phyloP scores from a whole-genome alignment of 257 asterid genomes.

The Lavandula angustifolia region DNA sequence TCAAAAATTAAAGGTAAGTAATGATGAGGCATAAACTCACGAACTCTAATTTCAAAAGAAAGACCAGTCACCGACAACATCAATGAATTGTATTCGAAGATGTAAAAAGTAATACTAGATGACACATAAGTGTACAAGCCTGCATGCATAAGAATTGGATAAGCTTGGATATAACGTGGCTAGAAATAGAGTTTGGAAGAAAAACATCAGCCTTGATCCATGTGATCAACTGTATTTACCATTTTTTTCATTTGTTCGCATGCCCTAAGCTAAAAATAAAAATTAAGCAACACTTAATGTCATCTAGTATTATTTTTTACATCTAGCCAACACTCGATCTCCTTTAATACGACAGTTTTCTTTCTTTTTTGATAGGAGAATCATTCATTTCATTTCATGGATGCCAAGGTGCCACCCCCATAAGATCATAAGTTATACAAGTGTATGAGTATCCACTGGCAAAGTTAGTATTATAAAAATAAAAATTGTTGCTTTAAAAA shows the following conservation, averaged over 20 bases:
- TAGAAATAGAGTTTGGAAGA: background rate
- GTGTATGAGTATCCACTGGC: background rate
- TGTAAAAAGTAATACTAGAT: background rate
- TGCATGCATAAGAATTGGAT: background rate
- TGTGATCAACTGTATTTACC: background rate
- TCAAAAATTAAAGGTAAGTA: background rate
- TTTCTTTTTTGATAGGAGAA: background rate
- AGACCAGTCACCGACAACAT: constrained; percentile 1
- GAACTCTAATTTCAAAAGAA: constrained; percentile 13
- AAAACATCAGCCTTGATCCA: background rate
- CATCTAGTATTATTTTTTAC: background rate
- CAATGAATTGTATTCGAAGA: background rate
- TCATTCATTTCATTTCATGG: background rate
- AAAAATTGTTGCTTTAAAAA: background rate
- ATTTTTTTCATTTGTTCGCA: background rate
- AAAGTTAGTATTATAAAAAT: constrained; percentile 1
- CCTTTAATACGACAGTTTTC: background rate
- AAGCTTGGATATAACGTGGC: background rate
- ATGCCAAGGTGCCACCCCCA: constrained; percentile 12
- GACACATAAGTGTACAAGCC: background rate
- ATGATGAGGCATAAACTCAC: constrained; percentile 4
- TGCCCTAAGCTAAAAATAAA: background rate
- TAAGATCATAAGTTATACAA: background rate
- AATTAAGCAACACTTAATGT: background rate
- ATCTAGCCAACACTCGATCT: background rate